Evolutionary conservation across 179 eudicot genomes (phyloP), one percentile per base, ranked within the genome.

Genomic region (Heliamphora pulchella): DNA sequence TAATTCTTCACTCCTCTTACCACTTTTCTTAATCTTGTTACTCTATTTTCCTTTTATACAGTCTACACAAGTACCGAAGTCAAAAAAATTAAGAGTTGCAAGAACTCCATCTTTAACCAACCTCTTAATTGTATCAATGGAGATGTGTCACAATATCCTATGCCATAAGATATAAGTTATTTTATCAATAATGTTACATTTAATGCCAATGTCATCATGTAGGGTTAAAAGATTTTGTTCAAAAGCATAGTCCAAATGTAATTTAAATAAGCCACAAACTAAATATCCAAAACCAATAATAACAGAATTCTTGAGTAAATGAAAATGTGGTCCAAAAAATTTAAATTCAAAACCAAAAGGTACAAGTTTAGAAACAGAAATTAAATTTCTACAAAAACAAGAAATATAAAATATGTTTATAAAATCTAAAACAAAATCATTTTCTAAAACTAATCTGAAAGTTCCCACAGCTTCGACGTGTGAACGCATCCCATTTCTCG

Each of bases 21-120:
- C 55, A 44, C 57, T 14, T 53, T 71, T 46, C 14, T 4, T 71
- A 13, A 58, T 14, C 55, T 71, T 71, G 57, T 44, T 71, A 9
- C 6, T 46, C 17, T 71, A 58, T 39, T 71, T 71, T 17, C 31
- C 75, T 58, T 71, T 71, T 2, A 71, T 71, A 58, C 75, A 71
- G 6, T 50, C 57, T 39, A 71, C 75, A 71, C 18, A 71, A 71
- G 58, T 46, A 47, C 31, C 55, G 48, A 71, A 48, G 5, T 71
- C 58, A n/a, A 41, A 15, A 71, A 71, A 71, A 71, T 46, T 41
- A 71, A 46, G 55, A 71, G 75, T 48, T 0, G 1, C 17, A 0
- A 48, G 3, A 5, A 48, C 75, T 0, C 22, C 58, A 48, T 71
- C 75, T 17, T 44, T 71, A 14, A 71, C 57, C 31, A 71, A 71